Evolutionary conservation across 2,329 filamentous ascomycete species (phyloP).

Genomic region (Trichophyton mentagrophytes): DNA sequence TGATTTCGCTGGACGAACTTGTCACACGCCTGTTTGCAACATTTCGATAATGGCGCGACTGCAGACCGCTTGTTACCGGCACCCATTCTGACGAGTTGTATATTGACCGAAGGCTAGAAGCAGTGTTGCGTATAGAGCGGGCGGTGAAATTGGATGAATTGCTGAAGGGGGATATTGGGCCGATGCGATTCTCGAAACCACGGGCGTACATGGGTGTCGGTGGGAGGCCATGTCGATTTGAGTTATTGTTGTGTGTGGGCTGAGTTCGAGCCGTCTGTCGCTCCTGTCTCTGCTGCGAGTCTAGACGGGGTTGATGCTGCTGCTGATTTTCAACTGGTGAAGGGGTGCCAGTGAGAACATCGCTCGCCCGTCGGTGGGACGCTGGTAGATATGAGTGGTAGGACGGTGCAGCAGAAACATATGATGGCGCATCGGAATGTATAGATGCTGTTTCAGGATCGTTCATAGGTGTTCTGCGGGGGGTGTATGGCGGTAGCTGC

Average conservation of each 20-base stretch:
- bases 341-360: constrained; percentile 1
- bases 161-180: constrained; percentile 10
- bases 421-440: constrained; percentile 55
- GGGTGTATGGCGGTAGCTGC: constrained; percentile 14
- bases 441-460: constrained; percentile 58
- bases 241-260: neutral
- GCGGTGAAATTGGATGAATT: constrained; percentile 3
- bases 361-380: constrained; percentile 9
- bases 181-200: constrained; percentile 28
- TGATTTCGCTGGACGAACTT: constrained; percentile 19
- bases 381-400: constrained; percentile 40
- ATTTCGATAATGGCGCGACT: constrained; percentile 48
- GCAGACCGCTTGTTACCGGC: constrained; percentile 41
- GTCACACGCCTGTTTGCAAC: constrained; percentile 51
- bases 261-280: constrained; percentile 20
- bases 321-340: constrained; percentile 10
- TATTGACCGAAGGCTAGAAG: constrained; percentile 29
- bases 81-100: constrained; percentile 52
- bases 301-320: neutral
- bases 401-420: constrained; percentile 53
- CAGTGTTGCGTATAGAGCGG: constrained; percentile 10
- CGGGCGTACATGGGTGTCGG: constrained; percentile 34
- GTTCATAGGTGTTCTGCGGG: constrained; percentile 7
- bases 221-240: constrained; percentile 9
- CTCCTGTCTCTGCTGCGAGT: neutral